Conservation (phyloP, 345 rosid species). For the Melastoma malabathricum region DNA sequence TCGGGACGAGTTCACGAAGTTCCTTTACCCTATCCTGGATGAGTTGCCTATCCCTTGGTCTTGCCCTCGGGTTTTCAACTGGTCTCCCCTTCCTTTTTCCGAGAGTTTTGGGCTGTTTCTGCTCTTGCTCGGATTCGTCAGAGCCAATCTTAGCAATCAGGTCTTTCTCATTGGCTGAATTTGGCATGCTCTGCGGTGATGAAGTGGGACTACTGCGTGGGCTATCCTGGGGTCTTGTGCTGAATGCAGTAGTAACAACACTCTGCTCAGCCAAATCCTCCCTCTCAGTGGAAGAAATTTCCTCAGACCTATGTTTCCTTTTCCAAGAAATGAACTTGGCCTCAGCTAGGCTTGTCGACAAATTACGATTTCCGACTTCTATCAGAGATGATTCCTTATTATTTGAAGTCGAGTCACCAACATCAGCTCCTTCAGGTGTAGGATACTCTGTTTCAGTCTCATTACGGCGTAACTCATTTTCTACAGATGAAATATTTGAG, state of each 20-base stretch:
- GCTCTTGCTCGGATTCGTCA: neutral
- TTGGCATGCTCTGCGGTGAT: conserved; percentile 15
- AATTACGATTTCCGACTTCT: neutral
- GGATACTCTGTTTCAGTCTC: conserved; percentile 19
- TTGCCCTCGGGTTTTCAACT: conserved; percentile 79
- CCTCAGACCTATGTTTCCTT: too few relatives aligned
- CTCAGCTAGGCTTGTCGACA: too few relatives aligned
- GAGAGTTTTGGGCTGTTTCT: conserved; percentile 11
- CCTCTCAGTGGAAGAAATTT: too few relatives aligned
- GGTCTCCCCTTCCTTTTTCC: conserved; percentile 65
- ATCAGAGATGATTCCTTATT: conserved; percentile 2
- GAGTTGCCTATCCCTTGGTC: conserved; percentile 95
- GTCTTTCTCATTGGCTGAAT: conserved; percentile 11
- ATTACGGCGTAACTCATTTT: conserved; percentile 4
- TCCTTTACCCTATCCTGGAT: conserved; percentile 97
- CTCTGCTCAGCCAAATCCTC: neutral
- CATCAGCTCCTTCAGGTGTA: conserved; percentile 25
- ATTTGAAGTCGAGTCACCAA: neutral
- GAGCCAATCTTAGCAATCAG: conserved; percentile 4
- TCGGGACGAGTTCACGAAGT: conserved; percentile 90
- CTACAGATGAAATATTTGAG: conserved; percentile 15
- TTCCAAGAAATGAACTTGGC: too few relatives aligned
- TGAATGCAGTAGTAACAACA: conserved; percentile 9
- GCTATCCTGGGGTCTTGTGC: neutral
- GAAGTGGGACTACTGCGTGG: neutral